Conservation (phyloP, 345 rosid species). For the Capsella bursapastoris region DNA sequence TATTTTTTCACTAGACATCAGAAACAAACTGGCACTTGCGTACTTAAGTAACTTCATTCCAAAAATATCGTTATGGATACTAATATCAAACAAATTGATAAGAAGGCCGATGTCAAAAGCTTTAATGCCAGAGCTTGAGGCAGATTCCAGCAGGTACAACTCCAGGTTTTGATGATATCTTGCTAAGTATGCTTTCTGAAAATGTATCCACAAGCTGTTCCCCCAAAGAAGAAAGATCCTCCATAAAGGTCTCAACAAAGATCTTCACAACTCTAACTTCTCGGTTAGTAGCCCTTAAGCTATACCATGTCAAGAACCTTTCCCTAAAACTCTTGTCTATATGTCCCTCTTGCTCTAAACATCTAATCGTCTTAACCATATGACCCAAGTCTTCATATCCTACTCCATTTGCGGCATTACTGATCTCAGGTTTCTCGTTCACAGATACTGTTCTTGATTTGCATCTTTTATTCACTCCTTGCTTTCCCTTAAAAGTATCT, state of each 20-base stretch:
- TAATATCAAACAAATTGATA: not conserved
- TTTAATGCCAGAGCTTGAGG: constrained; percentile 94
- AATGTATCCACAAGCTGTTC: constrained; percentile 93
- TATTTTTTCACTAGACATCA: constrained; percentile 12
- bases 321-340: constrained; percentile 91
- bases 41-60: constrained; percentile 1
- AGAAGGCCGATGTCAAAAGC: not conserved
- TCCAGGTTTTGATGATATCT: constrained; percentile 48
- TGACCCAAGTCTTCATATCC: constrained; percentile 74
- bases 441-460: constrained; percentile 51
- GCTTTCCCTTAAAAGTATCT: constrained; percentile 53
- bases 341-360: constrained; percentile 85
- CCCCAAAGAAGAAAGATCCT: constrained; percentile 82
- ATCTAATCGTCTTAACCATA: constrained; percentile 77
- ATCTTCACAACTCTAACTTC: constrained; percentile 86
- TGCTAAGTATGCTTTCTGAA: constrained; percentile 62
- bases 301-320: constrained; percentile 95
- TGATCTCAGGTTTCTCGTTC: constrained; percentile 59
- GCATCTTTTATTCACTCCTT: constrained; percentile 54
- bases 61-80: constrained; percentile 5
- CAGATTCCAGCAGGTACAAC: constrained; percentile 75
- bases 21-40: not conserved
- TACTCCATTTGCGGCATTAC: constrained; percentile 45
- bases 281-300: constrained; percentile 79
- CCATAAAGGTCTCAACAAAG: constrained; percentile 69